phyloP scores from a whole-genome alignment of 2,329 filamentous ascomycete species.

The Aspergillus sp. region DNA sequence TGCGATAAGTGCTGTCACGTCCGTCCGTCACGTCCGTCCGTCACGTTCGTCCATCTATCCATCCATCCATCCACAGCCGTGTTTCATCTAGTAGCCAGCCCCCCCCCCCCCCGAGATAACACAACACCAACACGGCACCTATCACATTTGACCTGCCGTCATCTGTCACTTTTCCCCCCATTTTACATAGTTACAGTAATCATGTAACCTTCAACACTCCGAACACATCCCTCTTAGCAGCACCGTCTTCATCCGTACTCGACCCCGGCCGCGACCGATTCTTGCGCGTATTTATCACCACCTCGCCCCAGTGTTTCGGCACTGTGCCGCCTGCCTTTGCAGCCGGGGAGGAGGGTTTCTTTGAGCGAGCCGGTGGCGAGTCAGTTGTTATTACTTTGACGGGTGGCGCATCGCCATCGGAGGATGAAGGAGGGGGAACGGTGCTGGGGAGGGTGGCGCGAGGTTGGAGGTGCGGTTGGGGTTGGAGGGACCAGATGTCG shows the following conservation, averaged over 20 bases:
- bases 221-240: slow-evolving; percentile 38
- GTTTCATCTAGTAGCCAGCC: too few relatives aligned
- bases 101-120: too few relatives aligned
- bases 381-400: slow-evolving; percentile 21
- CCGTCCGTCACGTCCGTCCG: not conserved
- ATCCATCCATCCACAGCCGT: slow-evolving; percentile 3
- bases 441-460: slow-evolving; percentile 38
- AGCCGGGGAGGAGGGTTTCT: slow-evolving; percentile 18
- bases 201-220: slow-evolving; percentile 42
- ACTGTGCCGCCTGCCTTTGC: slow-evolving; percentile 26
- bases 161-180: not conserved
- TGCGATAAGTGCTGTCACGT: not conserved
- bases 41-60: not conserved
- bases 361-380: slow-evolving; percentile 13
- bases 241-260: slow-evolving; percentile 23
- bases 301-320: slow-evolving; percentile 49
- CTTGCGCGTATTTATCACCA: slow-evolving; percentile 44
- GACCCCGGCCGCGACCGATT: slow-evolving; percentile 33
- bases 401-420: slow-evolving; percentile 22
- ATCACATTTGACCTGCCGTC: not conserved
- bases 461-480: slow-evolving; percentile 44
- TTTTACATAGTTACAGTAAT: not conserved
- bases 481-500: slow-evolving; percentile 49
- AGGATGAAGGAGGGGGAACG: slow-evolving; percentile 29
- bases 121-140: not conserved